Evolutionary conservation across 2,329 filamentous ascomycete species (phyloP), one percentile per base, ranked within the genome.

Genomic region (Calonectria fujianensis): DNA sequence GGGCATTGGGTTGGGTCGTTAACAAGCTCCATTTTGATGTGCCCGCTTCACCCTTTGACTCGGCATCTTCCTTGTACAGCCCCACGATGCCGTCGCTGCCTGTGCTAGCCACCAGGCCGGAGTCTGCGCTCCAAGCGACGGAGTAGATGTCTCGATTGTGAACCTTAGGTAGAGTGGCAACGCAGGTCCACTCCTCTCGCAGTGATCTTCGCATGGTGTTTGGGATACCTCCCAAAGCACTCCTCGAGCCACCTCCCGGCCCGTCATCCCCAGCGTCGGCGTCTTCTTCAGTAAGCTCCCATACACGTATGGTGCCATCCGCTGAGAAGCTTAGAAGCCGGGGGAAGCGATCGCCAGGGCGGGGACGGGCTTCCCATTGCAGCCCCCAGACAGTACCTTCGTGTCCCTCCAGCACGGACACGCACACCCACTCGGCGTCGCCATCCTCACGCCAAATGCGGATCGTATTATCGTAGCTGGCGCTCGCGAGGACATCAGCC

Each of bases 391-490:
- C 96, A 3, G 97, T 99, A 2, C 94, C 94, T 35, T 86, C 87
- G 83, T 98, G 96, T 0, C 94, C 96, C 79, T 94, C 91, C 32
- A 98, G 88, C 59, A 96, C 91, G 13, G 94, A 91, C 35, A 98
- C 94, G 82, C 96, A 98, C 14, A 94, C 94, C 97, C 97, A 99
- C 83, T 98, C 96, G 41, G 90, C 90, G 82, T 98, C 96, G 45
- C 91, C 90, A 84, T 98, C 96, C 86, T 98, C 96, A 61, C 94
- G 91, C 93, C 96, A 98, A 73, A 98, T 86, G 73, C 96, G 88
- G 39, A 98, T 93, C 7, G 94, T 97, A 83, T 98, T 94, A 82
- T 99, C 97, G 84, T 99, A 99, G 83, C 95, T 97, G n/a, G 92
- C 94, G 82, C 94, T 97, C 9, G 95, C 97, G 27, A 99, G 90